These are phyloP conservation scores for Rugonectria rugulosa DNA, from an alignment of 2,329 filamentous ascomycete genomes.

Conservation along the genomic window DNA sequence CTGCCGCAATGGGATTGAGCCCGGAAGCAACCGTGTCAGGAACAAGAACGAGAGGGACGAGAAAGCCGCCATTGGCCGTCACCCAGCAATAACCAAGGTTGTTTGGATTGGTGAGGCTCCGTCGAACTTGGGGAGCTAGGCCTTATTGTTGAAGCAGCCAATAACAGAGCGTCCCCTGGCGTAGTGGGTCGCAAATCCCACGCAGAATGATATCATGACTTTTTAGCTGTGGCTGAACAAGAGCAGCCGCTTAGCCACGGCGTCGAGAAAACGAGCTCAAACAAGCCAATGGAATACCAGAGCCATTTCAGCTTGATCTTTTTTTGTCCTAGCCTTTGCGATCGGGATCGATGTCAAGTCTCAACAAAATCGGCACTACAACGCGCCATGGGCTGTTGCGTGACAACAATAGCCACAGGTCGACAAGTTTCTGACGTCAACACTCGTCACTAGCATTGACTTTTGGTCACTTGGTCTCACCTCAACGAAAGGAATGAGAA, in stretches of 20 bases:
- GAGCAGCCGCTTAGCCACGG: background rate
- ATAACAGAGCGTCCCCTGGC: background rate
- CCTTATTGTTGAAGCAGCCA: background rate
- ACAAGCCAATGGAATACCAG: background rate
- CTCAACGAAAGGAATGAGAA: too few relatives aligned
- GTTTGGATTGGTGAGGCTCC: constrained; percentile 7
- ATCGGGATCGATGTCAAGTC: background rate
- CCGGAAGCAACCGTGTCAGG: constrained; percentile 4
- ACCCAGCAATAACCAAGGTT: constrained; percentile 1
- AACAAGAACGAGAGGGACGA: background rate
- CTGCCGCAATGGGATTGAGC: background rate
- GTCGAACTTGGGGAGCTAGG: background rate
- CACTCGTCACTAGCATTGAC: background rate
- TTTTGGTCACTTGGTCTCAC: background rate
- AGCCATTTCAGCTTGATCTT: background rate
- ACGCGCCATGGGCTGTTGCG: too few relatives aligned
- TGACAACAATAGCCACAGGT: background rate
- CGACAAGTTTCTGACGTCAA: background rate
- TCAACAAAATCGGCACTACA: background rate
- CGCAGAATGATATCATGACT: constrained; percentile 36
- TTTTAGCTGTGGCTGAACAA: constrained; percentile 19
- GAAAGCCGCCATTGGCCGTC: background rate
- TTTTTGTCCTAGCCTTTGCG: background rate
- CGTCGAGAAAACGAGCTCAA: background rate
- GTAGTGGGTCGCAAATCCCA: background rate